Conservation (phyloP, 2,329 filamentous ascomycete genomes). For the Purpureocillium takamizusanense region DNA sequence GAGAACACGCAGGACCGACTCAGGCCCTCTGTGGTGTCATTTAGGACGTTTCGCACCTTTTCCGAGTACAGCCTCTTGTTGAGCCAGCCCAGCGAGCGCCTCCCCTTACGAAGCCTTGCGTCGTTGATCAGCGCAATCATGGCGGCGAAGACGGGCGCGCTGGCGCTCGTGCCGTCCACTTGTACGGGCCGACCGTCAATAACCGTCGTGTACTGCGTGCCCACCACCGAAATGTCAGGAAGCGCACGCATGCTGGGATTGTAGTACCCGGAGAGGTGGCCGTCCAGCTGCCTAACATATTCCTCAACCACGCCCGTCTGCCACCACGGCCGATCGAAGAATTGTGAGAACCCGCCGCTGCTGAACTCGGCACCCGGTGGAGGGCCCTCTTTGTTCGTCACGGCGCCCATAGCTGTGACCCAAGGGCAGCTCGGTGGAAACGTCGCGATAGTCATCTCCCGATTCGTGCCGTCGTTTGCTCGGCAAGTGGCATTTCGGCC, state of each 20-base stretch:
- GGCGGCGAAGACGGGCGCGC: constrained; percentile 43
- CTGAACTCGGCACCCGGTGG: constrained; percentile 35
- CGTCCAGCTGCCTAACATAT: constrained; percentile 31
- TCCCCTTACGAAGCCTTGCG: constrained; percentile 36
- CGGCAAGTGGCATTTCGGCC: constrained; percentile 41
- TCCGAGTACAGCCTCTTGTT: constrained; percentile 38
- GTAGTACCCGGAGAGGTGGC: constrained; percentile 34
- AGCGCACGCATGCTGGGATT: constrained; percentile 35
- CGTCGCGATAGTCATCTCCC: constrained; percentile 45
- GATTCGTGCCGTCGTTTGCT: constrained; percentile 48
- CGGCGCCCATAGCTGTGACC: constrained; percentile 58
- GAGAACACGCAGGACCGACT: constrained; percentile 30
- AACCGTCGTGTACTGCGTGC: constrained; percentile 43
- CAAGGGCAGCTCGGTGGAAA: constrained; percentile 63
- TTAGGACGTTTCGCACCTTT: constrained; percentile 24
- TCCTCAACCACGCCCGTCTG: constrained; percentile 29
- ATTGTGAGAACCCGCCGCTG: constrained; percentile 43
- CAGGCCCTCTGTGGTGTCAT: constrained; percentile 31
- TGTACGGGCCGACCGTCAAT: constrained; percentile 15
- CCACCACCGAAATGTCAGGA: constrained; percentile 45
- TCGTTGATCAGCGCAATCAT: constrained; percentile 48
- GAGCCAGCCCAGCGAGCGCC: constrained; percentile 42
- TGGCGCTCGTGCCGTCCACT: constrained; percentile 39
- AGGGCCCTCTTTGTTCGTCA: constrained; percentile 25
- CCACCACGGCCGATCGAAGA: constrained; percentile 36